These are phyloP conservation scores for Fraxinus greggii DNA, from an alignment of 305 asterid genomes.

Conservation along the genomic window DNA sequence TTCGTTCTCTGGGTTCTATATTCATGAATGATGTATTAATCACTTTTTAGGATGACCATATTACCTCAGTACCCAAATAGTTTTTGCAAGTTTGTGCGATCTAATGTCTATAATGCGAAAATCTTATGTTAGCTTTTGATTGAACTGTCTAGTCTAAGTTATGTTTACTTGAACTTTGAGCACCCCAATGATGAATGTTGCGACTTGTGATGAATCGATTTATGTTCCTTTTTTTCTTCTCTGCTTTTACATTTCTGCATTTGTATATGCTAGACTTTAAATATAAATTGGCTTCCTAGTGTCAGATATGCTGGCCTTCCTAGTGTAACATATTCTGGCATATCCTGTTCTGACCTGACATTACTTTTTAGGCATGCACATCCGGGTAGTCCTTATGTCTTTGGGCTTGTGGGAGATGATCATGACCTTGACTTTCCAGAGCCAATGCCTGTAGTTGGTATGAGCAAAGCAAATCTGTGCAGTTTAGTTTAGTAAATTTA, in stretches of 20 bases:
- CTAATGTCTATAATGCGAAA: constrained; percentile 13
- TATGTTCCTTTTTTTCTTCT: not conserved
- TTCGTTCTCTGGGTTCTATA: not conserved
- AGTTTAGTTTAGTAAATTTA: not conserved
- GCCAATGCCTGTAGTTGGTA: constrained; percentile 97
- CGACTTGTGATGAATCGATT: not conserved
- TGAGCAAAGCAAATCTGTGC: constrained; percentile 17
- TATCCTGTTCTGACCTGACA: constrained; percentile 14
- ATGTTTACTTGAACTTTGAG: not conserved
- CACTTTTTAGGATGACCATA: not conserved
- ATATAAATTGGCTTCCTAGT: not conserved
- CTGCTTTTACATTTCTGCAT: not conserved
- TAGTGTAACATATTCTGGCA: not conserved
- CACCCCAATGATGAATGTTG: constrained; percentile 13
- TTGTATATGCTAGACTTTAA: not conserved
- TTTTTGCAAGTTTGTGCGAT: not conserved
- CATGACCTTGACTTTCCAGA: constrained; percentile 93
- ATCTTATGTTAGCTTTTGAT: not conserved
- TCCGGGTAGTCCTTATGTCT: constrained; percentile 97
- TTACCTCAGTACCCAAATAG: not conserved
- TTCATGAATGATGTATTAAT: not conserved
- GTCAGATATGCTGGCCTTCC: not conserved
- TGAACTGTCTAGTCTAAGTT: not conserved
- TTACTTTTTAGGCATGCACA: constrained; percentile 80
- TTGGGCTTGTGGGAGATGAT: constrained; percentile 93